These are phyloP conservation scores for Mycosphaerella sp. DNA, from an alignment of 2,329 filamentous ascomycete species.

Conservation along the genomic window DNA sequence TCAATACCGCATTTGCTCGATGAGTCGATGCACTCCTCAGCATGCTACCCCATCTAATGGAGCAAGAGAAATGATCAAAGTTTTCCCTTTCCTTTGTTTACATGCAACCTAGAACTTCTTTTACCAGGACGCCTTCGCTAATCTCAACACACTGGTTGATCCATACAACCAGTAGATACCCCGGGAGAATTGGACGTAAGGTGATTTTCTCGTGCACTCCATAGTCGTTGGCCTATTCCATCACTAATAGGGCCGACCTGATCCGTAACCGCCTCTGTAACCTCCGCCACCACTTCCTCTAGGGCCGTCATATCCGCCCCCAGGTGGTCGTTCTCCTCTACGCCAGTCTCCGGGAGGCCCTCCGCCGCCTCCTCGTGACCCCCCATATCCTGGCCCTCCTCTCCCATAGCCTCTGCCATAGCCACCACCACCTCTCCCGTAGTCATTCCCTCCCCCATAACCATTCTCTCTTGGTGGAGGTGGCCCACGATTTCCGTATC, in stretches of 20 bases:
- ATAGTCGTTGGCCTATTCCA: background rate
- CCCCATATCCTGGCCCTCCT: conserved; percentile 23
- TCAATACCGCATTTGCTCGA: background rate
- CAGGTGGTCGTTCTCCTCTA: conserved; percentile 35
- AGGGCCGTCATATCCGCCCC: conserved; percentile 20
- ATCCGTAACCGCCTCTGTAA: conserved; percentile 18
- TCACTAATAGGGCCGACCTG: conserved; percentile 25
- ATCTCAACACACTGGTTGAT: background rate
- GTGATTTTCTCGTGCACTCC: background rate
- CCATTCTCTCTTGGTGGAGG: conserved; percentile 25
- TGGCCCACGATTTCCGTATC: conserved; percentile 36
- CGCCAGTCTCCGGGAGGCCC: conserved; percentile 35
- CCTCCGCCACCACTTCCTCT: conserved; percentile 18
- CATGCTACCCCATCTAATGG: background rate
- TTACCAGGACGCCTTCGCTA: conserved; percentile 7
- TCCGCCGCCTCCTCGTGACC: conserved; percentile 24
- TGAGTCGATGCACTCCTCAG: too few relatives aligned
- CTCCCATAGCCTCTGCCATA: conserved; percentile 18
- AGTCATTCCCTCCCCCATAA: conserved; percentile 22
- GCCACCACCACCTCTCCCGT: conserved; percentile 18
- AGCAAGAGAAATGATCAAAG: background rate
- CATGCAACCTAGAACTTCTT: background rate
- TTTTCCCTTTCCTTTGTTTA: background rate
- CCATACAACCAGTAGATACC: background rate
- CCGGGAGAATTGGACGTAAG: background rate